phyloP scores from a whole-genome alignment of 345 rosid genomes.

The Ailanthus altissimus region DNA sequence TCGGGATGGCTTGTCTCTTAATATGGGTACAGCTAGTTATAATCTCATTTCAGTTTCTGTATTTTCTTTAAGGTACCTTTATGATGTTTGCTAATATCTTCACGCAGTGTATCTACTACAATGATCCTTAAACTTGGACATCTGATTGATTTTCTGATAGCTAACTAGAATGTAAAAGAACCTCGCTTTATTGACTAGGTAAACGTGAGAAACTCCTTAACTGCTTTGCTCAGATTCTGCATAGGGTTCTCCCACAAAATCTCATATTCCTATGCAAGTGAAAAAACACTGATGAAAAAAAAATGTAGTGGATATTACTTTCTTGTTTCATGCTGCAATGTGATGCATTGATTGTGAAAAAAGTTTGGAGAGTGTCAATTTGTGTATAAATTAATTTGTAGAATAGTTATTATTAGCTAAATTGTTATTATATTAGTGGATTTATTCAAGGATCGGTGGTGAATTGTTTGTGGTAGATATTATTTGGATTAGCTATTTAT shows the following conservation, averaged over 20 bases:
- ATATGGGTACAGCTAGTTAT: slow-evolving; percentile 54
- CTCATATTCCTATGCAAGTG: too few relatives aligned
- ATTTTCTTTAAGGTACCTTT: slow-evolving; percentile 5
- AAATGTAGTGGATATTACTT: too few relatives aligned
- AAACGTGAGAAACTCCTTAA: slow-evolving; percentile 46
- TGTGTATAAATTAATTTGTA: too few relatives aligned
- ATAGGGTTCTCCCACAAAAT: slow-evolving; percentile 11
- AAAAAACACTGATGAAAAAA: too few relatives aligned
- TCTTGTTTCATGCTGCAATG: too few relatives aligned
- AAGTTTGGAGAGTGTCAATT: too few relatives aligned
- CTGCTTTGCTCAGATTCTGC: slow-evolving; percentile 11
- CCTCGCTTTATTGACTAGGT: slow-evolving; percentile 66
- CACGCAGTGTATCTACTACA: slow-evolving; percentile 71
- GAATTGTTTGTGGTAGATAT: too few relatives aligned
- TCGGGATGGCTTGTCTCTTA: slow-evolving; percentile 82
- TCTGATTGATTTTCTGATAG: slow-evolving; percentile 56
- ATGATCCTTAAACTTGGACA: slow-evolving; percentile 80
- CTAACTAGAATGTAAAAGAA: slow-evolving; percentile 63
- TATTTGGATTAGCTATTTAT: too few relatives aligned
- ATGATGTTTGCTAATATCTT: neutral
- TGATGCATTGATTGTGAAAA: too few relatives aligned
- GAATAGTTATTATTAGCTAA: too few relatives aligned
- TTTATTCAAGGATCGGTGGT: too few relatives aligned
- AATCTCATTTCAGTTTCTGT: slow-evolving; percentile 15
- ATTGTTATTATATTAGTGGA: too few relatives aligned